A percentile compares a stretch with the other conserved stretches of the same genome.
Evolutionary conservation across 1,139 yeast genomes (phyloP).

Genomic region (Geotrichum histeridarum): DNA sequence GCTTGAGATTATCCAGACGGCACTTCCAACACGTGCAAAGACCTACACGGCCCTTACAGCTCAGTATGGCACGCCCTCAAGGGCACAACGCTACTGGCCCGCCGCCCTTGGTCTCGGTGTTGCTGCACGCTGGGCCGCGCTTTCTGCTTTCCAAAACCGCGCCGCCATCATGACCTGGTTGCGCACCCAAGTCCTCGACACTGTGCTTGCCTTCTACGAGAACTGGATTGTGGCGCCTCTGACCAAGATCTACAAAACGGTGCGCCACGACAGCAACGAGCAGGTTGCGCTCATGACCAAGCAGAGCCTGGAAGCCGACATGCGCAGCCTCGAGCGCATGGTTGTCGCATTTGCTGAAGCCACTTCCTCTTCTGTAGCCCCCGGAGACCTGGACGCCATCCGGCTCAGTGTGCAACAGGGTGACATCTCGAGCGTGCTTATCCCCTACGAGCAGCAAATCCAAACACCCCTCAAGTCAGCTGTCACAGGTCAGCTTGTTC

Average conservation of each 20-base stretch:
- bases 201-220: constrained; percentile 58
- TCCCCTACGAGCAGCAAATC: constrained; percentile 71
- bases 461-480: constrained; percentile 61
- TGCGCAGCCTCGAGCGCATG: constrained; percentile 82
- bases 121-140: constrained; percentile 32
- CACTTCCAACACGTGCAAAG: constrained; percentile 1
- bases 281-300: constrained; percentile 73
- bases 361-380: constrained; percentile 20
- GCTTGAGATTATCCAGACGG: constrained; percentile 2
- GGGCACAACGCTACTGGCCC: constrained; percentile 66
- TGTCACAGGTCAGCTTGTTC: constrained; percentile 62
- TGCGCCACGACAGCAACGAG: constrained; percentile 71
- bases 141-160: constrained; percentile 47
- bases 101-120: constrained; percentile 31
- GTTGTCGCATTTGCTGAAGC: constrained; percentile 58
- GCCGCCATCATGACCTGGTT: constrained; percentile 53
- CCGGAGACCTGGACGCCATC: constrained; percentile 30
- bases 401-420: constrained; percentile 49
- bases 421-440: constrained; percentile 73
- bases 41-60: constrained; percentile 3
- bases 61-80: constrained; percentile 45
- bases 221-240: constrained; percentile 84
- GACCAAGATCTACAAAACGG: constrained; percentile 66
- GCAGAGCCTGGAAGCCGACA: constrained; percentile 71
- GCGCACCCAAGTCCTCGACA: constrained; percentile 54